phyloP scores from a whole-genome alignment of 2,329 filamentous ascomycete species.

The Diaporthe destruens region DNA sequence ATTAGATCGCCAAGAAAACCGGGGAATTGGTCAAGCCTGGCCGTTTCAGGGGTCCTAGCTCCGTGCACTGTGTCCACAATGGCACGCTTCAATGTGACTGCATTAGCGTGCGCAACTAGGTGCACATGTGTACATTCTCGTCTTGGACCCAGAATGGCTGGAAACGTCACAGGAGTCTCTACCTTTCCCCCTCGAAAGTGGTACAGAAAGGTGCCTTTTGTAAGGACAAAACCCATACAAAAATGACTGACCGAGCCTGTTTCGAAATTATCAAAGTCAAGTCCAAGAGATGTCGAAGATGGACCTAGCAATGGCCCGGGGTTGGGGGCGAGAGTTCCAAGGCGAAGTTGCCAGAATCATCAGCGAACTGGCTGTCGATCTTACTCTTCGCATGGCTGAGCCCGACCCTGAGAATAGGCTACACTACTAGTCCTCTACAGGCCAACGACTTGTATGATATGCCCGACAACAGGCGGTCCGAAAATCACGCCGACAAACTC shows the following conservation, averaged over 20 bases:
- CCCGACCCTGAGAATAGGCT: slow-evolving; percentile 44
- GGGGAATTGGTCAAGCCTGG: not conserved
- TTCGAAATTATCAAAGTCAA: slow-evolving; percentile 5
- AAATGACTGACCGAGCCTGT: slow-evolving; percentile 40
- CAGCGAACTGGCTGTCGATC: slow-evolving; percentile 44
- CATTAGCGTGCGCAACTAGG: slow-evolving; percentile 1
- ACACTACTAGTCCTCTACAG: slow-evolving; percentile 44
- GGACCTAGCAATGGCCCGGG: slow-evolving; percentile 14
- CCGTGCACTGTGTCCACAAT: slow-evolving; percentile 19
- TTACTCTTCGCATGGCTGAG: slow-evolving; percentile 46
- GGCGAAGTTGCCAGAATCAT: slow-evolving; percentile 42
- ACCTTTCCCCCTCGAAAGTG: slow-evolving; percentile 49
- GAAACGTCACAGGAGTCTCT: slow-evolving; percentile 43
- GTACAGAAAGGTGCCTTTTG: slow-evolving; percentile 49
- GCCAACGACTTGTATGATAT: slow-evolving; percentile 44
- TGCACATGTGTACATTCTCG: slow-evolving; percentile 21
- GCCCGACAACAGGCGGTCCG: slow-evolving; percentile 36
- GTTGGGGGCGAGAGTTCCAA: slow-evolving; percentile 29
- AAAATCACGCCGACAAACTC: slow-evolving; percentile 44
- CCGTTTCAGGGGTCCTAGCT: not conserved
- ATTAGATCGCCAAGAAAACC: slow-evolving; percentile 30
- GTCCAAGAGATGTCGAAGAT: slow-evolving; percentile 22
- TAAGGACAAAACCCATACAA: slow-evolving; percentile 47
- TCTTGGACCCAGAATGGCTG: slow-evolving; percentile 44
- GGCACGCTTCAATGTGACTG: slow-evolving; percentile 5